These are phyloP conservation scores for Gossypium gossypioides DNA, from an alignment of 441 rosid genomes.

Conservation along the genomic window DNA sequence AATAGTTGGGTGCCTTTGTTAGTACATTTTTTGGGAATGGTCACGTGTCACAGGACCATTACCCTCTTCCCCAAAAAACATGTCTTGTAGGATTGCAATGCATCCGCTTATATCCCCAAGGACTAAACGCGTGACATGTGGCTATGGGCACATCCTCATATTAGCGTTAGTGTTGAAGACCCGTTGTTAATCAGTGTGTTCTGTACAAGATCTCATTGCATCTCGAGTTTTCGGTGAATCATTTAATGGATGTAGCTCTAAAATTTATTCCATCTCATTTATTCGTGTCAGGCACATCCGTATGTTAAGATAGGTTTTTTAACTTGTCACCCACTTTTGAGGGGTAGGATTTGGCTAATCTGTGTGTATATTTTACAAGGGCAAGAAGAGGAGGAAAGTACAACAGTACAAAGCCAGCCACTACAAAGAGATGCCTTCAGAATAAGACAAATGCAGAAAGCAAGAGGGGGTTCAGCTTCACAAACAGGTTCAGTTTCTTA, in stretches of 20 bases:
- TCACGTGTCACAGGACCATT: no score
- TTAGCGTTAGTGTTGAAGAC: neutral
- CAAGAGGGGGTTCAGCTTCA: conserved; percentile 44
- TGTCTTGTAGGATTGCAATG: no score
- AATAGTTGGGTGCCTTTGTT: no score
- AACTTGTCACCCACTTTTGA: neutral
- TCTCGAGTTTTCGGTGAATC: no score
- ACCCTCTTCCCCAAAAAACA: no score
- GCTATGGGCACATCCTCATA: neutral
- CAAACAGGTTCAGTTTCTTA: conserved; percentile 75
- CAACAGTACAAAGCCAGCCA: conserved; percentile 71
- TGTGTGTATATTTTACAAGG: conserved; percentile 27
- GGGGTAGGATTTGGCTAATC: neutral
- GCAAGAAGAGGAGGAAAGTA: conserved; percentile 65
- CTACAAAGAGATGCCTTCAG: conserved; percentile 63
- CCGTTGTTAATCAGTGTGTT: neutral
- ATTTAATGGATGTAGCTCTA: no score
- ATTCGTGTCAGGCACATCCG: no score
- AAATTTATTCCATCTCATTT: no score
- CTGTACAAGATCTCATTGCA: neutral
- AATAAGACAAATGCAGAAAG: conserved; percentile 68
- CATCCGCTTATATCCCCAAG: no score
- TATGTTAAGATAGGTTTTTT: neutral
- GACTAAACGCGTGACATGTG: no score
- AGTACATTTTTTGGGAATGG: no score